phyloP scores from a whole-genome alignment of 2,329 filamentous ascomycete genomes.

The Colletotrichum siamense region DNA sequence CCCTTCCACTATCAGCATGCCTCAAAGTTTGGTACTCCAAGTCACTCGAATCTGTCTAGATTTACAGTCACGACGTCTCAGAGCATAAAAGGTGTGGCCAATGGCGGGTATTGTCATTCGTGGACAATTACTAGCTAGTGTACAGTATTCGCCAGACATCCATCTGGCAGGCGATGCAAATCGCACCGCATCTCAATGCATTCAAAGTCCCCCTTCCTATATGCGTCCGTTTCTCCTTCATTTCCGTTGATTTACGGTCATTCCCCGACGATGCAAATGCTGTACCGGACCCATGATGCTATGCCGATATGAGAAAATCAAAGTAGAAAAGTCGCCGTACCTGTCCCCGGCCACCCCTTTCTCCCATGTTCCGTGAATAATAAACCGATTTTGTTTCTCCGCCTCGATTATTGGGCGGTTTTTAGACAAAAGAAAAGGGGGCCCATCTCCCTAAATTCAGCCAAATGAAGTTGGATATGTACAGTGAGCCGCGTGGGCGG shows the following conservation, averaged over 20 bases:
- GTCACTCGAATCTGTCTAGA: background rate
- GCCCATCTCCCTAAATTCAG: background rate
- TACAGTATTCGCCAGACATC: background rate
- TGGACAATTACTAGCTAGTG: background rate
- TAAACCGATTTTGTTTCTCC: background rate
- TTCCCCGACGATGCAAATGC: conserved; percentile 14
- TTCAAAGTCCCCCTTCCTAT: background rate
- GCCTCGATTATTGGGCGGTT: background rate
- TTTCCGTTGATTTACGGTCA: background rate
- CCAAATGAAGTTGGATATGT: background rate
- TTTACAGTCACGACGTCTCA: background rate
- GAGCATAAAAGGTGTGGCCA: background rate
- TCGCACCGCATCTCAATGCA: background rate
- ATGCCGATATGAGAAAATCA: background rate
- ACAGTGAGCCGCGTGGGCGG: background rate
- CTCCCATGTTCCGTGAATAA: background rate
- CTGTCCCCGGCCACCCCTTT: background rate
- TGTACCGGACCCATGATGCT: conserved; percentile 3
- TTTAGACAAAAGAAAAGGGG: background rate
- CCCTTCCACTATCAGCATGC: background rate
- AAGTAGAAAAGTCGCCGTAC: background rate
- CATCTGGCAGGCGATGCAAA: background rate
- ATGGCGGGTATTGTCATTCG: background rate
- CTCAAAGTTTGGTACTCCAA: background rate
- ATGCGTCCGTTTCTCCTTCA: background rate